These are phyloP conservation scores for Micractinium sp. DNA, from an alignment of 139 green algal species.

Conservation along the genomic window DNA sequence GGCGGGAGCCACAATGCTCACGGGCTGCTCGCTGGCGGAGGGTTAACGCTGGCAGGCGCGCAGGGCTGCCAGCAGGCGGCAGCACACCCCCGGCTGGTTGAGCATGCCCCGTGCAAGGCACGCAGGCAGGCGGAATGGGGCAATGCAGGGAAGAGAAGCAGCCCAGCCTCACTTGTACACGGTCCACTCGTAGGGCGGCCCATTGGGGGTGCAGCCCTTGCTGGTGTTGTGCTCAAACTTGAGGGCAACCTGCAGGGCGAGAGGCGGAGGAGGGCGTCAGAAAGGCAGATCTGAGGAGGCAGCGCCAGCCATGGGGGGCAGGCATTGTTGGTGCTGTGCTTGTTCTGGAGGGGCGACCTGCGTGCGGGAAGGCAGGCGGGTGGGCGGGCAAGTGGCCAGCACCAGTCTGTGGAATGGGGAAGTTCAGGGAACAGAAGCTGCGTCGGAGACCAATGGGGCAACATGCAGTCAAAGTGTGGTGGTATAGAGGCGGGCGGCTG, in stretches of 20 bases:
- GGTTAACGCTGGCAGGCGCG: background rate
- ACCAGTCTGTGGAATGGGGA: too few relatives aligned
- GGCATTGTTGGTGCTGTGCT: too few relatives aligned
- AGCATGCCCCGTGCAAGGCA: too few relatives aligned
- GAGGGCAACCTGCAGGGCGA: slow-evolving; percentile 81
- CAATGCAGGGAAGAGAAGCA: background rate
- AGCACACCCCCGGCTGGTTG: background rate
- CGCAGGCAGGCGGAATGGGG: too few relatives aligned
- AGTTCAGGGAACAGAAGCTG: too few relatives aligned
- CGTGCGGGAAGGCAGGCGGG: too few relatives aligned
- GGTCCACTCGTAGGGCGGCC: slow-evolving; percentile 94
- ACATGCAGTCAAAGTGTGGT: too few relatives aligned
- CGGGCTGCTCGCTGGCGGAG: background rate
- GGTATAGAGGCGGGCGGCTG: background rate
- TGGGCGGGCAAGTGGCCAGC: too few relatives aligned
- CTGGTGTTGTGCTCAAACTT: slow-evolving; percentile 97
- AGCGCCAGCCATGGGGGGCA: background rate
- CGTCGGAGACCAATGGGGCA: too few relatives aligned
- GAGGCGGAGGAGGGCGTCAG: background rate
- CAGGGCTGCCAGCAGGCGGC: background rate
- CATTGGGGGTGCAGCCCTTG: slow-evolving; percentile 93
- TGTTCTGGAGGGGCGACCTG: too few relatives aligned
- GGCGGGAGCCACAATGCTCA: background rate
- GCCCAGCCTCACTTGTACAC: slow-evolving; percentile 83
- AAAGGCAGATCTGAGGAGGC: too few relatives aligned